phyloP scores from a whole-genome alignment of 129 eudicot species.

The Artemisia tridentata region DNA sequence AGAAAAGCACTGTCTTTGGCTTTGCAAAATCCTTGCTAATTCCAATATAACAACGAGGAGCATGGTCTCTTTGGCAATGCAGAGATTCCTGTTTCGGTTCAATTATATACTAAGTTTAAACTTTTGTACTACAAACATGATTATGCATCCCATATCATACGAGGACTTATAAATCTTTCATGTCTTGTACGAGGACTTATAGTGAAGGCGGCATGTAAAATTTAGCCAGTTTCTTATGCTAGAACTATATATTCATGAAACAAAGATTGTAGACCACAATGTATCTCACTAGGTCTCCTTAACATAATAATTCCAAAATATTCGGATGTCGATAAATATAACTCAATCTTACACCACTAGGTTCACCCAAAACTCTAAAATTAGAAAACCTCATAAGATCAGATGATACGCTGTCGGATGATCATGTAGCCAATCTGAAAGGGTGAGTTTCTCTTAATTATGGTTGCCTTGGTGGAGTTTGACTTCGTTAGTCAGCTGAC shows the following conservation, averaged over 20 bases:
- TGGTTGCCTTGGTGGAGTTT: neutral
- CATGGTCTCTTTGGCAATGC: neutral
- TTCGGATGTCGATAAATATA: too few relatives aligned
- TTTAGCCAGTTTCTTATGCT: too few relatives aligned
- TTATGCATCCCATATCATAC: neutral
- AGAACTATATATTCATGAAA: neutral
- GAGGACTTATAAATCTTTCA: neutral
- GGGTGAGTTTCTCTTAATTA: neutral
- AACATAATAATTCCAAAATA: neutral
- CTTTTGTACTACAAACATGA: neutral
- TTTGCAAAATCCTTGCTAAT: conserved; percentile 6
- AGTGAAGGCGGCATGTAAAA: neutral
- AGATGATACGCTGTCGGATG: neutral
- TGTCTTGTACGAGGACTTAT: neutral
- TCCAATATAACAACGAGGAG: neutral
- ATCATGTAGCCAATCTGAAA: conserved; percentile 6
- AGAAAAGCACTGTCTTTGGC: neutral
- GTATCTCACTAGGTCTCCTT: neutral
- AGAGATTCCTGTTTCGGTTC: neutral
- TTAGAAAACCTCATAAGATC: neutral
- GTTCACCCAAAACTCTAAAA: neutral
- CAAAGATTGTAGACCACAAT: neutral
- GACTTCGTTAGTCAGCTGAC: conserved; percentile 35
- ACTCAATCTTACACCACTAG: neutral
- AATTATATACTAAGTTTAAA: neutral